Evolutionary conservation across 2,329 filamentous ascomycete genomes (phyloP).

Genomic region (Nigrograna mackinnonii): DNA sequence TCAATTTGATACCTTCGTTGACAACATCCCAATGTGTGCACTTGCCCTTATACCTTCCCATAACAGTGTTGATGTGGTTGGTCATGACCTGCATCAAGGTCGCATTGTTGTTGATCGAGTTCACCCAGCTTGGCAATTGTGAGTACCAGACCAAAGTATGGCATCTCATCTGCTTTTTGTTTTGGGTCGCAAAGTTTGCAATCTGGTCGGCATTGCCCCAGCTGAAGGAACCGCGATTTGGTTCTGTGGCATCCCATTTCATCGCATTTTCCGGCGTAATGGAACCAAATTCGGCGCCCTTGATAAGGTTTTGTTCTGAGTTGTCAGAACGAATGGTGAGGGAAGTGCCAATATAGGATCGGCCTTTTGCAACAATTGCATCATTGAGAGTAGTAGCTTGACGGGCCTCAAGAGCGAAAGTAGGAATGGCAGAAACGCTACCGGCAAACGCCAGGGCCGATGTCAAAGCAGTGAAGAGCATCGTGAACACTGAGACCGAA

Average conservation of each 20-base stretch:
- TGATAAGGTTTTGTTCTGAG: conserved; percentile 23
- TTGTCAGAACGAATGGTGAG: conserved; percentile 39
- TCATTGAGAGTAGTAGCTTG: conserved; percentile 24
- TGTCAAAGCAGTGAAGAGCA: conserved; percentile 22
- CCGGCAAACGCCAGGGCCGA: conserved; percentile 22
- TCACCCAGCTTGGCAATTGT: conserved; percentile 40
- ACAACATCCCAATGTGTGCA: conserved; percentile 43
- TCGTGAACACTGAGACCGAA: conserved; percentile 6
- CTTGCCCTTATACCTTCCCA: conserved; percentile 40
- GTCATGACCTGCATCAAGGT: conserved; percentile 42
- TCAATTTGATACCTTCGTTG: conserved; percentile 29
- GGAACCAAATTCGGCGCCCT: conserved; percentile 30
- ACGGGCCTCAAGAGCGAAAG: conserved; percentile 14
- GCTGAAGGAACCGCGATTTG: conserved; percentile 36
- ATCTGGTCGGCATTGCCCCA: conserved; percentile 37
- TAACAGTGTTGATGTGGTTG: conserved; percentile 42
- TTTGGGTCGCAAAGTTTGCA: conserved; percentile 38
- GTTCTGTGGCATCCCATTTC: conserved; percentile 46
- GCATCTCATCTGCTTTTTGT: conserved; percentile 40
- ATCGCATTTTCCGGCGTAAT: conserved; percentile 43
- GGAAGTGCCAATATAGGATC: conserved; percentile 40
- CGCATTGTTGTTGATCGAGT: conserved; percentile 35
- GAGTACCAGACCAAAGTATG: conserved; percentile 46
- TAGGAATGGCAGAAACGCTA: conserved; percentile 15
- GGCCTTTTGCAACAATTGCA: conserved; percentile 25